These are phyloP conservation scores for Cicer bijugum DNA, from an alignment of 306 rosid genomes.

Conservation along the genomic window DNA sequence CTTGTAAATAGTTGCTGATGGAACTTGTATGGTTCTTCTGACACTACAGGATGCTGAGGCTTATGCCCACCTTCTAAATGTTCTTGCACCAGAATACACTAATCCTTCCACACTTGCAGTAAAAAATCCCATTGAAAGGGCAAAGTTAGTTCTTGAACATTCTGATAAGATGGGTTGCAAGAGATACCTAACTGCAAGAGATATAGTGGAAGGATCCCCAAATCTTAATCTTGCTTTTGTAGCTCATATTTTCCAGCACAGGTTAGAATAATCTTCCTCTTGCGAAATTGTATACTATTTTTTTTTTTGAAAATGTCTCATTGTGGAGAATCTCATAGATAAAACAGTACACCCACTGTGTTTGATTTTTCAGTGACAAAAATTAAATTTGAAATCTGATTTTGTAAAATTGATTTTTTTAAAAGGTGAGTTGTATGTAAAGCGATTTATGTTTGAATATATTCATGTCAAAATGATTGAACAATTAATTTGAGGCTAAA, in stretches of 20 bases:
- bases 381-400: no score
- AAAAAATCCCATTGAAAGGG: constrained; percentile 76
- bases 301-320: neutral
- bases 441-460: no score
- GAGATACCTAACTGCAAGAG: constrained; percentile 88
- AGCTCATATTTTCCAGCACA: constrained; percentile 92
- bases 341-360: no score
- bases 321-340: neutral
- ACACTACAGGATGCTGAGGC: constrained; percentile 88
- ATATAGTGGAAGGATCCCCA: constrained; percentile 96
- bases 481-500: no score
- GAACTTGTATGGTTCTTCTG: constrained; percentile 39
- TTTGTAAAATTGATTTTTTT: no score
- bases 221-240: constrained; percentile 97
- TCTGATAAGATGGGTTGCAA: constrained; percentile 97
- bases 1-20: constrained; percentile 23
- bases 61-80: constrained; percentile 86
- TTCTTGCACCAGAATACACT: constrained; percentile 92
- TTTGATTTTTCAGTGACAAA: no score
- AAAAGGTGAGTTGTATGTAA: no score
- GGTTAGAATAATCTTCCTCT: constrained; percentile 59
- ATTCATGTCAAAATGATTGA: no score
- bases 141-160: constrained; percentile 88
- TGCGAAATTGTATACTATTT: constrained; percentile 11
- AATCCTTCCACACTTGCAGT: constrained; percentile 72